Evolutionary conservation across 2,329 filamentous ascomycete genomes (phyloP).

Genomic region (Escovopsis sp.): DNA sequence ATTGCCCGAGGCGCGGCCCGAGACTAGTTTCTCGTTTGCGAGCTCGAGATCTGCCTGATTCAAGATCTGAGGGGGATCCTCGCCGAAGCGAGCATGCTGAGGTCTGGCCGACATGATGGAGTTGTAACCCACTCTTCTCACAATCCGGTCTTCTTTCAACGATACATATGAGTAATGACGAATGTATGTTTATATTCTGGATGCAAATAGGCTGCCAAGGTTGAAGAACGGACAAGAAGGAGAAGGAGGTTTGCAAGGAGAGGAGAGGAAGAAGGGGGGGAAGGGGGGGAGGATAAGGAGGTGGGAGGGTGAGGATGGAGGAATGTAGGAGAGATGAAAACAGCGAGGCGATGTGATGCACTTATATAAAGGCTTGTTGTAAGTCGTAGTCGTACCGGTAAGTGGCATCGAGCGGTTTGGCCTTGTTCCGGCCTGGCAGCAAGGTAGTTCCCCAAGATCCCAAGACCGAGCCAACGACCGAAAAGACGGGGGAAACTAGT

Average conservation of each 20-base stretch:
- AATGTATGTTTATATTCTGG: too few species aligned
- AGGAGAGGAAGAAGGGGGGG: background rate
- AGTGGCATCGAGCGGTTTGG: too few species aligned
- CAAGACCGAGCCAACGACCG: too few species aligned
- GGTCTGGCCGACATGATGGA: conserved; percentile 8
- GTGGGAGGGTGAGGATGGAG: background rate
- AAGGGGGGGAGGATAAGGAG: background rate
- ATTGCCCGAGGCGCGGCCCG: conserved; percentile 6
- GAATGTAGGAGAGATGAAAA: background rate
- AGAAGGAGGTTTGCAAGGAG: background rate
- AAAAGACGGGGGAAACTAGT: too few species aligned
- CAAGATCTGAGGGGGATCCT: conserved; percentile 24
- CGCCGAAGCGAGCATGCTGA: conserved; percentile 17
- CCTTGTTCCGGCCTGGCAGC: too few species aligned
- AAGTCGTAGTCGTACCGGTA: too few species aligned
- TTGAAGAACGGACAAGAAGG: background rate
- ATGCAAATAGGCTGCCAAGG: background rate
- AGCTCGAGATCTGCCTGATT: conserved; percentile 19
- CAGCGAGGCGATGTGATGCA: background rate
- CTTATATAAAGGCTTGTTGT: background rate
- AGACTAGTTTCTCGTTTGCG: conserved; percentile 24
- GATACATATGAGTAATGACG: conserved; percentile 1
- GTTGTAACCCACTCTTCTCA: background rate
- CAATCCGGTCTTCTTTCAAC: background rate
- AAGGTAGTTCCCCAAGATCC: too few species aligned